phyloP scores from a whole-genome alignment of 2,329 filamentous ascomycete genomes.

The Diaporthe aspalathi region DNA sequence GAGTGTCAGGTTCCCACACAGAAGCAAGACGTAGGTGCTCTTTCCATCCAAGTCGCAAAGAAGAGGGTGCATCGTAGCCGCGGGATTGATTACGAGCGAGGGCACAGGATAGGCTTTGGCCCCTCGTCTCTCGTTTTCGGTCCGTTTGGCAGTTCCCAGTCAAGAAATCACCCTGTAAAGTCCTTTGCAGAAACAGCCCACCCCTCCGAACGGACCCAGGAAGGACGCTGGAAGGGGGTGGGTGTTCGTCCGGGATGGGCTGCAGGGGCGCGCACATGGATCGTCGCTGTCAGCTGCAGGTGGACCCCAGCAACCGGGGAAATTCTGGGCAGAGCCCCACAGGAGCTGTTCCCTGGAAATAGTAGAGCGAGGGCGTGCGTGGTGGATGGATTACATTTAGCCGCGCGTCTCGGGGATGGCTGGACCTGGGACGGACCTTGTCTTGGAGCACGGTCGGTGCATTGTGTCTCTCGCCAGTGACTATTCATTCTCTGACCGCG shows the following conservation, averaged over 20 bases:
- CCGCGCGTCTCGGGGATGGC: slow-evolving; percentile 15
- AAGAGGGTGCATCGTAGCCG: neutral
- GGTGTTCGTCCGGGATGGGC: slow-evolving; percentile 27
- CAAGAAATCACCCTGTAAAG: too few species aligned
- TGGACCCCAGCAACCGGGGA: slow-evolving; percentile 20
- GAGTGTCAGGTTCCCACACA: neutral
- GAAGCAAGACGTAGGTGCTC: neutral
- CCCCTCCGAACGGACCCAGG: neutral
- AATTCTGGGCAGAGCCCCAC: slow-evolving; percentile 22
- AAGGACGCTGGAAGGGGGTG: slow-evolving; percentile 5
- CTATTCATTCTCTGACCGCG: neutral
- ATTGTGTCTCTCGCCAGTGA: slow-evolving; percentile 8
- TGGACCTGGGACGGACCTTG: too few species aligned
- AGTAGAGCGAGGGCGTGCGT: neutral
- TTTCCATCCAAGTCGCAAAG: neutral
- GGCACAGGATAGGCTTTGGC: slow-evolving; percentile 1
- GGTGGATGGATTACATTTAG: neutral
- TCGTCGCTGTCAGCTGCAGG: slow-evolving; percentile 30
- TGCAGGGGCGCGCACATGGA: slow-evolving; percentile 27
- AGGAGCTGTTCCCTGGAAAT: slow-evolving; percentile 16
- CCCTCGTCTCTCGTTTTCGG: neutral
- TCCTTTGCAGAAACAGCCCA: neutral
- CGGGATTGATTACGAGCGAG: neutral
- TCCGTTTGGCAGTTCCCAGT: neutral
- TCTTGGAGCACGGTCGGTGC: neutral